phyloP scores from a whole-genome alignment of 208 protist species.

The Tritrichomonas foetus region DNA sequence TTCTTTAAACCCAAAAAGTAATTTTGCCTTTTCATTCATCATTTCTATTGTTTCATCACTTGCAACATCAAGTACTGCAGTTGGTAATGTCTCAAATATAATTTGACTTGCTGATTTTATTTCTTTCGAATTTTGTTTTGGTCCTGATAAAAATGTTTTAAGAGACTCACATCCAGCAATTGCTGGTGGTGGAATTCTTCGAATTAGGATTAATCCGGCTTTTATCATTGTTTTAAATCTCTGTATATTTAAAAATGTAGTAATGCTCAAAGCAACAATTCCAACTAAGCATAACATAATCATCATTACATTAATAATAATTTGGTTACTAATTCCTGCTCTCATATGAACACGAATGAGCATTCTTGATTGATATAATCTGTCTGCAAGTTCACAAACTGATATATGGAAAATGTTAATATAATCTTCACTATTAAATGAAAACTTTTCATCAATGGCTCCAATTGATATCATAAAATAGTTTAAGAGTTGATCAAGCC shows the following conservation, averaged over 20 bases:
- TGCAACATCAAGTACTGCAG: neutral
- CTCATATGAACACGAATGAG: neutral
- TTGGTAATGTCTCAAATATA: neutral
- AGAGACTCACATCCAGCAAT: neutral
- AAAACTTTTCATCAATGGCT: neutral
- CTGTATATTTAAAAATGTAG: neutral
- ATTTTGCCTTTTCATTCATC: neutral
- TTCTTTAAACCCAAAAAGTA: neutral
- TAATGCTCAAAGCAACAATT: too few relatives aligned
- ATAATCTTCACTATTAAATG: neutral
- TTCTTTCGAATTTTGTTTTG: neutral
- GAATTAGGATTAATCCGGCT: neutral
- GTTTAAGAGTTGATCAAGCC: neutral
- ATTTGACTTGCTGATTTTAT: neutral
- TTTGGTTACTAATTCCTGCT: neutral
- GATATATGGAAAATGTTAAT: neutral
- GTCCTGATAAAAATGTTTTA: neutral
- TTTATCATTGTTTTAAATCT: neutral
- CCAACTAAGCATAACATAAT: neutral
- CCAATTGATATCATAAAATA: neutral
- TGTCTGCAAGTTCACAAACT: neutral
- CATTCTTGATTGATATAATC: neutral
- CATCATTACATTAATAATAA: neutral
- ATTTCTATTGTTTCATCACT: neutral
- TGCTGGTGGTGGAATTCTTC: neutral